Conservation (phyloP, 1,139 yeast genomes). For the Lodderomyces elongisporus region DNA sequence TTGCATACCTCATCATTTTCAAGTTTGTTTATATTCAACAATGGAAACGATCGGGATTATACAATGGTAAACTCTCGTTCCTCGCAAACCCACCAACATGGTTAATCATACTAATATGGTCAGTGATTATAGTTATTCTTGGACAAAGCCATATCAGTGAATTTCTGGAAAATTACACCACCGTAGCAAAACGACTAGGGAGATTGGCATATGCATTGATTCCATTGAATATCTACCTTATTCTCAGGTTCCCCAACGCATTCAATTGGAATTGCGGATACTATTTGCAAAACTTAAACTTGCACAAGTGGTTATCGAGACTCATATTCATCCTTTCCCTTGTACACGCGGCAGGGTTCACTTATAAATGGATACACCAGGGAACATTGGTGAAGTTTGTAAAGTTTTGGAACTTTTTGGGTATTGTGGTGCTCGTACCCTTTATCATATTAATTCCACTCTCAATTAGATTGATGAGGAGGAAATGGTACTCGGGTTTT, state of each 20-base stretch:
- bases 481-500: slow-evolving; percentile 25
- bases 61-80: slow-evolving; percentile 12
- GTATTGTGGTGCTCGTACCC: slow-evolving; percentile 48
- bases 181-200: slow-evolving; percentile 40
- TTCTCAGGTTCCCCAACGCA: slow-evolving; percentile 46
- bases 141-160: slow-evolving; percentile 20
- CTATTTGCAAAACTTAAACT: slow-evolving; percentile 50
- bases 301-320: slow-evolving; percentile 84
- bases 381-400: slow-evolving; percentile 37
- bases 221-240: slow-evolving; percentile 60
- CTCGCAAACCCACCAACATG: slow-evolving; percentile 22
- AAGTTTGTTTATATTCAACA: slow-evolving; percentile 12
- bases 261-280: slow-evolving; percentile 46
- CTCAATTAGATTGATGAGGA: slow-evolving; percentile 41
- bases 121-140: slow-evolving; percentile 17
- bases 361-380: slow-evolving; percentile 40
- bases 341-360: slow-evolving; percentile 57
- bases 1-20: slow-evolving; percentile 4
- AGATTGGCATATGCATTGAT: slow-evolving; percentile 61
- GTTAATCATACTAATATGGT: slow-evolving; percentile 30
- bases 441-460: slow-evolving; percentile 44
- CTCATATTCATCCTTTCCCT: slow-evolving; percentile 47
- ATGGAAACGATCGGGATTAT: slow-evolving; percentile 24
- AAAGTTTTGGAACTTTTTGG: slow-evolving; percentile 51
- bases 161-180: slow-evolving; percentile 18